phyloP scores from a whole-genome alignment of 2,329 filamentous ascomycete species.

The Thielaviopsis punctulata region DNA sequence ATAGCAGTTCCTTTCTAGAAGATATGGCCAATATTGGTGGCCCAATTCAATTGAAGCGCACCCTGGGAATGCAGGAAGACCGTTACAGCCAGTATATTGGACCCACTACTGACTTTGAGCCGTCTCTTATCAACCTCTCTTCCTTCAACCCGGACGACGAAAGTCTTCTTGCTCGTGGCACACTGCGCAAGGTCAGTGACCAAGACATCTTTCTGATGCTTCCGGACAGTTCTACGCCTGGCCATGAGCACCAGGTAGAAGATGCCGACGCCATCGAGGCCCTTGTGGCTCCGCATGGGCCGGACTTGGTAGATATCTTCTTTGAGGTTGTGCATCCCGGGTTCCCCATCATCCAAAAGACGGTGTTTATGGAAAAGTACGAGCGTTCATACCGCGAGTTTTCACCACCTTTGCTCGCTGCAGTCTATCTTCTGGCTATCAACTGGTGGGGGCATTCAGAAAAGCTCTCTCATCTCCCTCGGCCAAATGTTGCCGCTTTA shows the following conservation, averaged over 20 bases:
- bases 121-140: slow-evolving; percentile 65
- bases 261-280: slow-evolving; percentile 58
- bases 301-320: slow-evolving; percentile 60
- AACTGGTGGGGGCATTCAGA: slow-evolving; percentile 74
- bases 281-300: slow-evolving; percentile 61
- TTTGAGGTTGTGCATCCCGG: slow-evolving; percentile 66
- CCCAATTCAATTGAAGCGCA: slow-evolving; percentile 47
- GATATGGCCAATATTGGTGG: slow-evolving; percentile 56
- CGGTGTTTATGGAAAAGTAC: slow-evolving; percentile 64
- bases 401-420: slow-evolving; percentile 58
- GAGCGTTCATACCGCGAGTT: slow-evolving; percentile 55
- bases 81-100: slow-evolving; percentile 73
- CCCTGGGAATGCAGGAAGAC: slow-evolving; percentile 59
- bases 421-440: slow-evolving; percentile 69
- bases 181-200: slow-evolving; percentile 58
- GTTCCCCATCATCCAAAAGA: slow-evolving; percentile 70
- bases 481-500: slow-evolving; percentile 55
- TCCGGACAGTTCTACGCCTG: slow-evolving; percentile 54
- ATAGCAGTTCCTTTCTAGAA: slow-evolving; percentile 46
- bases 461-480: slow-evolving; percentile 43
- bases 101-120: slow-evolving; percentile 67
- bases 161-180: slow-evolving; percentile 51
- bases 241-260: slow-evolving; percentile 51
- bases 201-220: slow-evolving; percentile 67
- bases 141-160: slow-evolving; percentile 69